Base-by-base conservation (phyloP, 805 yeast species). In the Saturnispora serradocipensis region DNA sequence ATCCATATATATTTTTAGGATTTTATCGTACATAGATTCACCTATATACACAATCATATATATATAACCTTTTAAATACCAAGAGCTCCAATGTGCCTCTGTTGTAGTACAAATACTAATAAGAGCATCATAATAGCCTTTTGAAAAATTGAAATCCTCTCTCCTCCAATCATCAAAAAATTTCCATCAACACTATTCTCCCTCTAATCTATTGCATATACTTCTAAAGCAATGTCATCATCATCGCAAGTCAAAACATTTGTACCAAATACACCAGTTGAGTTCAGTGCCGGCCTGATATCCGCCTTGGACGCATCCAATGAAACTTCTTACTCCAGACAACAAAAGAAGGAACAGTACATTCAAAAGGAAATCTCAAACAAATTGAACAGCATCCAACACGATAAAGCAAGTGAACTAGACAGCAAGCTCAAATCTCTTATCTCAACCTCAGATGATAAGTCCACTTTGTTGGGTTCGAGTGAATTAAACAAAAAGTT, bases 271-370 rank as follows among this genome's bases (percentile, higher is more conserved):
- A 56, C 57, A 4, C 57, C 57, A 16, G 50, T 53, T 3, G 52
- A 54, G 24, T 52, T 52, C 20, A 89, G 98, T 47, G 96, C 98
- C 20, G 89, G 86, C 56, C 76, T 76, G 58, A 90, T 79, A 24
- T 97, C 95, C 51, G 75, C 77, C 69, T 88, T 91, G 65, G 95
- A 90, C 58, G 97, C 98, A 65, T 89, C 96, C 59, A 93, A 88
- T 67, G 54, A 52, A 5, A 45, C 57, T 10, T 34, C 58, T 15
- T 27, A 45, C 18, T 28, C 88, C 7, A 79, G 90, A 62, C 76
- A 81, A 43, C 89, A 85, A 63, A 75, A 78, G 61, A 78, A 84
- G 20, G 85, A 82, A 50, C 78, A 77, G 60, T 81, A 77, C 57
- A 74, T 86, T 51, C 84, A 85, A 63, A 80, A 81, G 51, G 73